Base-by-base conservation (phyloP, 257 asterid species). In the Ballota nigra region DNA sequence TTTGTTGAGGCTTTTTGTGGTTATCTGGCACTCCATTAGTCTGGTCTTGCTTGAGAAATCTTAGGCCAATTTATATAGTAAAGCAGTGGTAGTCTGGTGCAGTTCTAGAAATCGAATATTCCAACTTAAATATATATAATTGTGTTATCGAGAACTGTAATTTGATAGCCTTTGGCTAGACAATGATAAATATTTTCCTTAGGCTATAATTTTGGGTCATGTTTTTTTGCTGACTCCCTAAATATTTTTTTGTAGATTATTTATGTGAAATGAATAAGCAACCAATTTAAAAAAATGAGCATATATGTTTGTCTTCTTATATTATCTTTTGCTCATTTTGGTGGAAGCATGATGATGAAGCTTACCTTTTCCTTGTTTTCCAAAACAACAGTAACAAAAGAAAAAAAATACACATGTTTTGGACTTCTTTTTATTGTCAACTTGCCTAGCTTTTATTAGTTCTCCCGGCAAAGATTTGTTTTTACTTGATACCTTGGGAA, bases 321-420 rank as follows among this genome's bases (percentile, higher is more conserved):
- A 34, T 51, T 33, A n/a, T 49, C 70, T 41, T 31, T 57, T 70
- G 22, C 49, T 34, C 40, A 9, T 41, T 40, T 47, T 70, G 67
- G 67, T 70, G 58, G 56, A 51, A 70, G 75, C 58, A 45, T 66
- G 43, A 66, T 28, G 43, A 66, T 28, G 43, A n/a, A 28, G 26
- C 13, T n/a, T 15, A 6, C 8, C 10, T 23, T 66, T 26, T 45
- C 28, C 16, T 28, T 47, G 60, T 23, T 49, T 66, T 45, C 1
- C 16, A 24, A 5, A 28, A 24, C 47, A 45, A 49, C 8, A 22
- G 60, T 20, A 19, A 6, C 38, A 8, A 33, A 33, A 6, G 9
- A 4, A 7, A 26, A 65, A 38, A 38, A n/a, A n/a, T n/a, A n/a
- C n/a, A 71, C 63, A 23, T 29, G 11, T 59, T 23, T 61, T n/a